Evolutionary conservation across 108 stramenopile genomes (phyloP), one percentile per base, ranked within the genome.

Genomic region (Skeletonema tropicum): DNA sequence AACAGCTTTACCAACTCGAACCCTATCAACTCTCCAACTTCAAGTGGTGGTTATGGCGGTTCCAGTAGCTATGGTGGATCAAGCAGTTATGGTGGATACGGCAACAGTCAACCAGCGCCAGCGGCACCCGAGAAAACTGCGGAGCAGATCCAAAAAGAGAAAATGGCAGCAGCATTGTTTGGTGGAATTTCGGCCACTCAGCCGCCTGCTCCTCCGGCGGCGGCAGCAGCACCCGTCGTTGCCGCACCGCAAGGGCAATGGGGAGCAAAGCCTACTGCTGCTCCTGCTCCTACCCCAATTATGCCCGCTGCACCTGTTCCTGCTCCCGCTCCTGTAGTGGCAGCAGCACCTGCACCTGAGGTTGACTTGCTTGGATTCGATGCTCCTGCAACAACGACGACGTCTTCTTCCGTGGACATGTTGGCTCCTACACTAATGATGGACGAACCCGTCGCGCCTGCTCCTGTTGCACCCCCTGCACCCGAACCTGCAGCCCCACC

Each of bases 111-210:
- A 13, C 57, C 84, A 49, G 76, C 90, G 26, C 68, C 83, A 9
- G 57, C 77, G 30, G 64, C 64, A 29, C 75, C 77, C n/a, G 64
- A 61, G 3, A 92, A 95, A 73, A 86, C 94, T 17, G 81, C 83
- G 8, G 95, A 94, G 68, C 94, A 94, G 49, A 71, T 94, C 14
- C 95, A 97, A 71, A 97, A 97, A 73, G 97, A 98, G 84, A 85
- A 90, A 60, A 89, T 95, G 92, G 98, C 98, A 35, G 94, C 96
- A 31, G 93, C 92, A 33, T 87, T 98, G 49, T 98, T 98, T 78
- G 97, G 97, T 55, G 98, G 98, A 3, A 84, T 93, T 38, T 91
- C 90, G 38, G 88, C 86, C 15, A 57, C 80, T 29, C 67, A 80
- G 17, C 83, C 81, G 8, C 74, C 64, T 30, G 35, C 66, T 14